A percentile compares a stretch with the other conserved stretches of the same genome.
Conservation (phyloP, 257 asterid species). For the Solanum appendiculatum region DNA sequence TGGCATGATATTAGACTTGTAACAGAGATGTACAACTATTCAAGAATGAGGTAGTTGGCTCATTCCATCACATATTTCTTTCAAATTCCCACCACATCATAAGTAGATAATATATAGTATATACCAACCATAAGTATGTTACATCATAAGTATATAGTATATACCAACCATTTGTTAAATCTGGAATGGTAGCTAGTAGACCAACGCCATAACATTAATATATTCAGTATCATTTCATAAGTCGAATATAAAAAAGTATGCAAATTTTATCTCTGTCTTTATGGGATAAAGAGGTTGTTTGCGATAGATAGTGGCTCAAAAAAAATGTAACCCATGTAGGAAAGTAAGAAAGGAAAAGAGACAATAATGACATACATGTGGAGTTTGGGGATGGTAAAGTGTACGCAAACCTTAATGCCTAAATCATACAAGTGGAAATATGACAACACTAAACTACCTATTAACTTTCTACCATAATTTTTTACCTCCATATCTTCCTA, state of each 20-base stretch:
- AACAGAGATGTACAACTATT: neutral
- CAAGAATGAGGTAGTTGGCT: neutral
- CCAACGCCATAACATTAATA: neutral
- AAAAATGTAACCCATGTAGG: neutral
- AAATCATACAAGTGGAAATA: neutral
- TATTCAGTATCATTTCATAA: neutral
- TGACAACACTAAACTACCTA: neutral
- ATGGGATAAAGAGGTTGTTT: neutral
- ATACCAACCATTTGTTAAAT: neutral
- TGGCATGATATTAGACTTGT: neutral
- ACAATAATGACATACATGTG: neutral
- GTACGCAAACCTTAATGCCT: neutral
- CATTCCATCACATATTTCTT: neutral
- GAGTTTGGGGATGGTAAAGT: neutral
- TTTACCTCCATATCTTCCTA: neutral
- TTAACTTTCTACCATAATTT: neutral
- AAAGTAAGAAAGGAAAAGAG: neutral
- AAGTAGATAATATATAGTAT: neutral
- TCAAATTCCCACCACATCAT: neutral
- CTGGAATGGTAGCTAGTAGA: neutral
- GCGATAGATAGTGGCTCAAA: neutral
- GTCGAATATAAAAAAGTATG: neutral
- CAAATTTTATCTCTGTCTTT: no score
- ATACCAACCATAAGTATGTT: neutral
- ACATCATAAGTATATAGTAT: neutral